phyloP scores from a whole-genome alignment of 2,329 filamentous ascomycete genomes.

The Colletotrichum musae region DNA sequence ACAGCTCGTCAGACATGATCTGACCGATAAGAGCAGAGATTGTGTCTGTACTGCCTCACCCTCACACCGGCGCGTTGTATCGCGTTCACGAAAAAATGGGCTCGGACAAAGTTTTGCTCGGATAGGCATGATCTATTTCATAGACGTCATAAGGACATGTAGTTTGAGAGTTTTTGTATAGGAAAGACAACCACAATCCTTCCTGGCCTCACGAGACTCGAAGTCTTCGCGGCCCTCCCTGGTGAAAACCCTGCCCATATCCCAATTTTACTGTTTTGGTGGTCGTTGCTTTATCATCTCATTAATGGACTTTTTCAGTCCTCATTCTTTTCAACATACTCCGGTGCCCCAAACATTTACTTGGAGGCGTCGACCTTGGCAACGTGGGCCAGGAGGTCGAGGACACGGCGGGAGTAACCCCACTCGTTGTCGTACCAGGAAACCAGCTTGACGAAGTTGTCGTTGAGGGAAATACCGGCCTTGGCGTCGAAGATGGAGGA shows the following conservation, averaged over 20 bases:
- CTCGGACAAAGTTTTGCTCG: constrained; percentile 5
- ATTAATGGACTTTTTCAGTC: constrained; percentile 33
- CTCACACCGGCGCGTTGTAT: not conserved
- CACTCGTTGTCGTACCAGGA: constrained; percentile 99
- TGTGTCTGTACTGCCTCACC: not conserved
- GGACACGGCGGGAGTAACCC: constrained; percentile 97
- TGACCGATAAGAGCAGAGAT: constrained; percentile 5
- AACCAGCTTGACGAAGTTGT: constrained; percentile 99
- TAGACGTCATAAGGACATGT: constrained; percentile 39
- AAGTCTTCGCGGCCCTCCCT: constrained; percentile 28
- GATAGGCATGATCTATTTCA: constrained; percentile 41
- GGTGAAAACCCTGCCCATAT: constrained; percentile 36
- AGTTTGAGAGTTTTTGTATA: constrained; percentile 32
- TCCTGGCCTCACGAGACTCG: constrained; percentile 27
- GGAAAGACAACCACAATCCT: constrained; percentile 40
- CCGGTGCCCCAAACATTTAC: constrained; percentile 52
- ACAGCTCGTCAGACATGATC: not conserved
- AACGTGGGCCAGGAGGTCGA: constrained; percentile 85
- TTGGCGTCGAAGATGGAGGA: constrained; percentile 99
- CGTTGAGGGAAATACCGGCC: constrained; percentile 98
- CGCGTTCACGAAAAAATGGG: not conserved
- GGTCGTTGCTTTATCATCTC: constrained; percentile 38
- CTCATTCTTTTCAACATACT: constrained; percentile 31
- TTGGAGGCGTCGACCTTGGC: constrained; percentile 80
- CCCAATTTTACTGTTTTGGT: constrained; percentile 40